These are phyloP conservation scores for Mycena venus DNA, from an alignment of 768 basidiomycete genomes.

Conservation along the genomic window DNA sequence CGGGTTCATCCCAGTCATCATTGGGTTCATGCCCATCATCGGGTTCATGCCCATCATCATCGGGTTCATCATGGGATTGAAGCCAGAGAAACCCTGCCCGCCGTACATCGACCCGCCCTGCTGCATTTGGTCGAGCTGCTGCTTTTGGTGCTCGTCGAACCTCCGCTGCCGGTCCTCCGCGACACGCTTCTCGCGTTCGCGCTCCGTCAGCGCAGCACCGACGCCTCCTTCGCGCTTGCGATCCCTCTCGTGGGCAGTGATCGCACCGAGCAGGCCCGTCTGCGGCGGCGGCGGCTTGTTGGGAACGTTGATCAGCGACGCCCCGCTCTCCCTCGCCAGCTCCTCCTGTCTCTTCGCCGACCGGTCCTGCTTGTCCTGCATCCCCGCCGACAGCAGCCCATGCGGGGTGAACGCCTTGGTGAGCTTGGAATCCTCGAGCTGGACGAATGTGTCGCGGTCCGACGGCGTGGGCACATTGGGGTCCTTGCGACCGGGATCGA, in stretches of 20 bases:
- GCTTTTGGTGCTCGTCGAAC: slow-evolving; percentile 90
- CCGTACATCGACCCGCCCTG: slow-evolving; percentile 82
- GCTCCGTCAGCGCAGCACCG: slow-evolving; percentile 94
- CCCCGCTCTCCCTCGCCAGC: slow-evolving; percentile 90
- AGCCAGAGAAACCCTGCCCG: slow-evolving; percentile 59
- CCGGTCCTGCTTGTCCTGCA: slow-evolving; percentile 95
- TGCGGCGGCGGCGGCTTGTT: slow-evolving; percentile 95
- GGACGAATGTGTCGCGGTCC: slow-evolving; percentile 75
- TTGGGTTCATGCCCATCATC: slow-evolving; percentile 52
- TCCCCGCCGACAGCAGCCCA: slow-evolving; percentile 92
- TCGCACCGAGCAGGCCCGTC: slow-evolving; percentile 94
- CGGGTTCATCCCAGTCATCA: slow-evolving; percentile 57
- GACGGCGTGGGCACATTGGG: slow-evolving; percentile 53
- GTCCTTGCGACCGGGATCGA: slow-evolving; percentile 73
- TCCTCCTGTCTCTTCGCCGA: slow-evolving; percentile 97
- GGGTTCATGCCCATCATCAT: slow-evolving; percentile 73
- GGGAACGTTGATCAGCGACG: slow-evolving; percentile 95
- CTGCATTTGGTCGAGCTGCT: slow-evolving; percentile 93
- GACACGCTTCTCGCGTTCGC: slow-evolving; percentile 91
- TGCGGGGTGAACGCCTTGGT: slow-evolving; percentile 96
- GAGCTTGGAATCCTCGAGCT: slow-evolving; percentile 78
- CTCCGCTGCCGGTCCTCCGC: slow-evolving; percentile 95
- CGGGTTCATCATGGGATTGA: slow-evolving; percentile 85
- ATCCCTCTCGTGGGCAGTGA: slow-evolving; percentile 95
- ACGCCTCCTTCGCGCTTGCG: slow-evolving; percentile 95